Conservation (phyloP, 1,284 basidiomycete genomes). For the Termitomyces sp. region DNA sequence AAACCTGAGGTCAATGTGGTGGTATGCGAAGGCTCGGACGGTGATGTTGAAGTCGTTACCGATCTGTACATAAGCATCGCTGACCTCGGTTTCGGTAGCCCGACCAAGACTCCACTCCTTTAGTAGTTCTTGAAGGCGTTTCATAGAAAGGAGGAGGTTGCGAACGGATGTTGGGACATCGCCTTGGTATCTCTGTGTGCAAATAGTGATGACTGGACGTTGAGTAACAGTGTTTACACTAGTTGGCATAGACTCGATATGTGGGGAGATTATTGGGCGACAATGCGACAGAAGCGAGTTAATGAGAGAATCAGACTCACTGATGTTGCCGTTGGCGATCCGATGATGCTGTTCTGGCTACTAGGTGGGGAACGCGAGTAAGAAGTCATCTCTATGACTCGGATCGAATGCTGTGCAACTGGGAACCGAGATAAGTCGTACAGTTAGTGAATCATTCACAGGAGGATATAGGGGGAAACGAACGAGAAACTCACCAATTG, state of each 20-base stretch:
- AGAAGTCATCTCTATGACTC: constrained; percentile 7
- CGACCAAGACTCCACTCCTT: constrained; percentile 69
- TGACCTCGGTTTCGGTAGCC: constrained; percentile 76
- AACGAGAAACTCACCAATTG: neutral
- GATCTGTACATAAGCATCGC: constrained; percentile 87
- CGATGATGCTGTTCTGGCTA: constrained; percentile 13
- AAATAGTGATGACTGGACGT: constrained; percentile 17
- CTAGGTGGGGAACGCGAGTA: constrained; percentile 8
- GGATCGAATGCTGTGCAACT: constrained; percentile 13
- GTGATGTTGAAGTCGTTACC: constrained; percentile 90
- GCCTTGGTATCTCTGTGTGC: constrained; percentile 19
- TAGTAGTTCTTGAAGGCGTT: constrained; percentile 81
- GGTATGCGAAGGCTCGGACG: constrained; percentile 73
- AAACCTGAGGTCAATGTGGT: constrained; percentile 79
- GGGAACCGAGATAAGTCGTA: constrained; percentile 3
- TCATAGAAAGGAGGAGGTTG: constrained; percentile 80
- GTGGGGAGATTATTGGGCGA: neutral
- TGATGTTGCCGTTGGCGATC: constrained; percentile 6
- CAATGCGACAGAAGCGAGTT: neutral
- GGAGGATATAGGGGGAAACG: neutral
- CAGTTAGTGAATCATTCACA: neutral
- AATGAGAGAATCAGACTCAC: constrained; percentile 9
- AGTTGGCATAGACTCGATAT: constrained; percentile 1
- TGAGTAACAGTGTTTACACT: constrained; percentile 10
- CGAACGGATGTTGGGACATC: constrained; percentile 71